Evolutionary conservation across 2,329 filamentous ascomycete species (phyloP).

Genomic region (Trichoderma polysporum): DNA sequence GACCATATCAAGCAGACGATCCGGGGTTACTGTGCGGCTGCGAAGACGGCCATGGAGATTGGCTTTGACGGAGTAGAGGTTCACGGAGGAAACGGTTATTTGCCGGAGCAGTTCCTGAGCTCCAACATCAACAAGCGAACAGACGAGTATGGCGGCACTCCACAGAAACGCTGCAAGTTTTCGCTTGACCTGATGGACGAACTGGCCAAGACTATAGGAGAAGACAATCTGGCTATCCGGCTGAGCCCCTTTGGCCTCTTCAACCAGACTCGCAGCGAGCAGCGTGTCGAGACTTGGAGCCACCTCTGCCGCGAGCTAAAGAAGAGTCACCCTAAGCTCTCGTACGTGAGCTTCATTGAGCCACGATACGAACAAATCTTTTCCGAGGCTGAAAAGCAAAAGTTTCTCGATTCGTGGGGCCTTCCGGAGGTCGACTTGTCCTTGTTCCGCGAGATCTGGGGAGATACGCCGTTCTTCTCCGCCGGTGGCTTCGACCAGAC

Average conservation of each 20-base stretch:
- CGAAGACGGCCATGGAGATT: conserved; percentile 49
- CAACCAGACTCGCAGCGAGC: conserved; percentile 50
- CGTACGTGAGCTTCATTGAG: conserved; percentile 57
- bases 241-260: conserved; percentile 51
- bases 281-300: conserved; percentile 54
- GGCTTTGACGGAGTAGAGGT: conserved; percentile 50
- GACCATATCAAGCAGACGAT: conserved; percentile 42
- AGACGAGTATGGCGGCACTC: conserved; percentile 37
- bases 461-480: conserved; percentile 53
- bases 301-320: conserved; percentile 51
- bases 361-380: conserved; percentile 55
- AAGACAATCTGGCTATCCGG: conserved; percentile 46
- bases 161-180: conserved; percentile 46
- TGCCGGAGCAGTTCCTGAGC: conserved; percentile 42
- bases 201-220: conserved; percentile 44
- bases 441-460: conserved; percentile 51
- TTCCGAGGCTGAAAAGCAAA: conserved; percentile 48
- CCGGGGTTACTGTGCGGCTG: conserved; percentile 32
- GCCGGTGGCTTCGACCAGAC: conserved; percentile 54
- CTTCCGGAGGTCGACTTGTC: conserved; percentile 45
- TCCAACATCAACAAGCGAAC: conserved; percentile 38
- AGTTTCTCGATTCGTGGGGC: conserved; percentile 49
- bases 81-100: conserved; percentile 42
- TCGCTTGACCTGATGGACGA: conserved; percentile 53
- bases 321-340: conserved; percentile 41